phyloP scores from a whole-genome alignment of 2,329 filamentous ascomycete species.

The Monilinia aucupariae region DNA sequence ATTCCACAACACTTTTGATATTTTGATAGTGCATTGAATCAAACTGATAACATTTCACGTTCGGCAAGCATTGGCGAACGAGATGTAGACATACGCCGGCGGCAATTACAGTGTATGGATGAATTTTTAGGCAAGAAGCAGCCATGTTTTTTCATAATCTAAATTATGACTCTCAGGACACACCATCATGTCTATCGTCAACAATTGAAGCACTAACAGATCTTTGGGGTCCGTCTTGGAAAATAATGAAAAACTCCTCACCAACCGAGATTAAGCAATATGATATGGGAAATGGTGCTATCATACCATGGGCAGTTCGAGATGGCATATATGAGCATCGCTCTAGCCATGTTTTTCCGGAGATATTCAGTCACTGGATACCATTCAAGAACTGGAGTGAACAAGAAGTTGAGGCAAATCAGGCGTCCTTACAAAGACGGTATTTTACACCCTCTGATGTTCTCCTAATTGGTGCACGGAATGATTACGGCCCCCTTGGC shows the following conservation, averaged over 20 bases:
- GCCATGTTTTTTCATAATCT: slow-evolving; percentile 6
- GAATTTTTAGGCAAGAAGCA: neutral
- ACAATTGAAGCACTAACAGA: slow-evolving; percentile 17
- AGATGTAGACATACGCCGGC: neutral
- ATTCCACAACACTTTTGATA: too few species aligned
- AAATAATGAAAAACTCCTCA: neutral
- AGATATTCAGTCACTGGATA: slow-evolving; percentile 8
- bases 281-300: slow-evolving; percentile 21
- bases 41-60: neutral
- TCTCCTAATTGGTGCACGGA: slow-evolving; percentile 6
- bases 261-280: slow-evolving; percentile 18
- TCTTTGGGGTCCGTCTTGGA: slow-evolving; percentile 20
- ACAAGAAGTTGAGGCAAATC: neutral
- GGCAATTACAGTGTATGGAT: slow-evolving; percentile 11
- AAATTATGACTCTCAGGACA: neutral
- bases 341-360: neutral
- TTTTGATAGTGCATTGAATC: neutral
- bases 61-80: neutral
- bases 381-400: neutral
- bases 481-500: neutral
- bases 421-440: neutral
- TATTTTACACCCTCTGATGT: neutral
- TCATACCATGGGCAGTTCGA: slow-evolving; percentile 18
- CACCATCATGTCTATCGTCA: slow-evolving; percentile 1
- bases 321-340: too few species aligned